Percentiles rank a stretch among this genome's conserved stretches.
phyloP scores from a whole-genome alignment of 2,329 filamentous ascomycete genomes.

The Aspergillus uvarum region DNA sequence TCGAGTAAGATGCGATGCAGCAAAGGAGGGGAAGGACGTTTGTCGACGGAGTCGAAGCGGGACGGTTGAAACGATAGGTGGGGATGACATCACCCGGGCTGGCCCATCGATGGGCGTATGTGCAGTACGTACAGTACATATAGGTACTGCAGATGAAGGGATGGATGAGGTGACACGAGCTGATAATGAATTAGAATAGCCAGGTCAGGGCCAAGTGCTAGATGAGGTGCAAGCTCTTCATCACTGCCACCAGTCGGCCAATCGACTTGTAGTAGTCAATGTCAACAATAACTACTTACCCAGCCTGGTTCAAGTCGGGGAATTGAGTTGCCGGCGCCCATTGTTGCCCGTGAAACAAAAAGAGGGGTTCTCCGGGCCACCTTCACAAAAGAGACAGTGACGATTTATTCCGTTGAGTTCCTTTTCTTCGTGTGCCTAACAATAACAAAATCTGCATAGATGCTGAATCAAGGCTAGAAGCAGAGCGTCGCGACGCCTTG shows the following conservation, averaged over 20 bases:
- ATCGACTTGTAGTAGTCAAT: too few species aligned
- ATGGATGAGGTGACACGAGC: not conserved
- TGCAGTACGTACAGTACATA: too few species aligned
- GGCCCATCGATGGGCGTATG: not conserved
- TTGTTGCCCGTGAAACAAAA: not conserved
- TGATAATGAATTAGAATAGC: not conserved
- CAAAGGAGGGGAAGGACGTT: not conserved
- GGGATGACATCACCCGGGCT: not conserved
- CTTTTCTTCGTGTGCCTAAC: not conserved
- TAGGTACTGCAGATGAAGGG: too few species aligned
- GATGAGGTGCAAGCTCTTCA: not conserved
- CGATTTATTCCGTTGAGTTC: not conserved
- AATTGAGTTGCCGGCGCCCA: not conserved
- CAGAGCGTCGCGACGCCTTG: not conserved
- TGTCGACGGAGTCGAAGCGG: not conserved
- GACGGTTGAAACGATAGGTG: not conserved
- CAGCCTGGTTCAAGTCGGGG: not conserved
- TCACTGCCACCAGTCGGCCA: not conserved
- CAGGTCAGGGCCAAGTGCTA: not conserved
- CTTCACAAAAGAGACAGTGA: not conserved
- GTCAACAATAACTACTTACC: not conserved
- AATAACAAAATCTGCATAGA: not conserved
- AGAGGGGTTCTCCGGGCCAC: not conserved
- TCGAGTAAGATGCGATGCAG: not conserved
- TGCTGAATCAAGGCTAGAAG: not conserved